Base-by-base conservation (phyloP, 495 filamentous ascomycete species). In the Terfezia boudieri region DNA sequence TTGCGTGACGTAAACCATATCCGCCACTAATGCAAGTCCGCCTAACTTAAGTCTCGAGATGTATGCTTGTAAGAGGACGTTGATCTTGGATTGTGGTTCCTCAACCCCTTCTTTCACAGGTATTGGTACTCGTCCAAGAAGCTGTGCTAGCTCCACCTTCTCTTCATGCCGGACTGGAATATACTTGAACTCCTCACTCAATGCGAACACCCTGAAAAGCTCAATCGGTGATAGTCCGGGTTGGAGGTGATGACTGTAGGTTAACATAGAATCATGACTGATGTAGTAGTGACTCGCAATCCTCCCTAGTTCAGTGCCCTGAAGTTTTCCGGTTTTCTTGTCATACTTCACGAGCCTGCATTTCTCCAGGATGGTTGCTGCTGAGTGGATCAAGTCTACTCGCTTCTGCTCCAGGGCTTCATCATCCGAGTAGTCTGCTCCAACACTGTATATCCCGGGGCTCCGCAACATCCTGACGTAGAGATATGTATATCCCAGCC, bases 261-360 rank as follows among this genome's bases (percentile, higher is more conserved):
- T 93, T 20, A 86, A 70, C 89, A 99, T 99, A 10, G 92, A 96
- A 52, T 76, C 86, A 65, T 95, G 79, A 4, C 85, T 86, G 60
- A 99, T 95, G 70, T 99, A 99, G 70, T 99, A 99, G 65, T 99
- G 90, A 1, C 87, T 94, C 2, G 90, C 80, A 62, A 99, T 89
- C 22, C 90, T 79, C 46, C 90, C 90, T 46, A 99, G 82, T 67
- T 96, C 90, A 6, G 90, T 96, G 11, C 83, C 72, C 67, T 93
- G 87, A 20, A 99, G 66, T 60, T 80, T 86, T 4, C 92, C 90
- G 7, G 82, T 81, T 67, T 86, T 86, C 67, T 89, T 92, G 60
- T 99, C 90, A 64, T 99, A 99, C 61, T 92, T 94, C 64, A 93
- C 73, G 1, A 96, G 74, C 50, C 81, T 86, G 2, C 83, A 85